Evolutionary conservation across 2,329 filamentous ascomycete genomes (phyloP).

Genomic region (Chalaropsis thielavioides): DNA sequence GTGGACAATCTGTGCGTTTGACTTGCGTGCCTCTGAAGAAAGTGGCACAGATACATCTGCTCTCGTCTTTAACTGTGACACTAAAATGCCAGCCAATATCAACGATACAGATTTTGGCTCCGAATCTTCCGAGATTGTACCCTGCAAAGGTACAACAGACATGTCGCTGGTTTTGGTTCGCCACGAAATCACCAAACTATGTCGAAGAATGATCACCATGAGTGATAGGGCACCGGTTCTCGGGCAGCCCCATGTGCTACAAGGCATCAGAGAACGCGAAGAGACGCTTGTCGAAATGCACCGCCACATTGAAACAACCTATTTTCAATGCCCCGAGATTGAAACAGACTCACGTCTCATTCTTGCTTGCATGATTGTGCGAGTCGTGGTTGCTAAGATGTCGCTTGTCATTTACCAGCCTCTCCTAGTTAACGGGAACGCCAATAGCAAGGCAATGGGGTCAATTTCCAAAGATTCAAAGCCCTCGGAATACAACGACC

Average conservation of each 20-base stretch:
- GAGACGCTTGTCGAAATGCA: constrained; percentile 26
- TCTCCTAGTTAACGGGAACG: constrained; percentile 45
- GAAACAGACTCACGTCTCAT: constrained; percentile 41
- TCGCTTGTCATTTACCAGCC: constrained; percentile 66
- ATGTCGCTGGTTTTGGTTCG: constrained; percentile 35
- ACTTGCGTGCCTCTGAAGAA: constrained; percentile 41
- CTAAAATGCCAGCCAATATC: constrained; percentile 35
- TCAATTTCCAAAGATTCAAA: not conserved
- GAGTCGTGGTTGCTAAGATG: constrained; percentile 63
- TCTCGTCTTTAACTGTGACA: constrained; percentile 31
- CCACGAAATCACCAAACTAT: constrained; percentile 31
- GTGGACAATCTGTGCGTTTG: constrained; percentile 45
- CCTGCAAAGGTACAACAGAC: constrained; percentile 38
- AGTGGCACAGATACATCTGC: constrained; percentile 29
- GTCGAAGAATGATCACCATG: constrained; percentile 21
- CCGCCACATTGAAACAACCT: constrained; percentile 39
- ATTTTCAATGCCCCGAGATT: constrained; percentile 38
- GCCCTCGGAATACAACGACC: constrained; percentile 42
- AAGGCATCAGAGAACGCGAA: constrained; percentile 15
- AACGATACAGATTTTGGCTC: constrained; percentile 36
- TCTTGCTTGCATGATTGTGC: constrained; percentile 52
- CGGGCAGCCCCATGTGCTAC: constrained; percentile 13
- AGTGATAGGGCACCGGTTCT: constrained; percentile 11
- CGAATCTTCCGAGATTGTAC: constrained; percentile 34
- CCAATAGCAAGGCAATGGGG: constrained; percentile 34